Evolutionary conservation across 78 protist genomes (phyloP).

Genomic region (Dictyostelium firmibasis): DNA sequence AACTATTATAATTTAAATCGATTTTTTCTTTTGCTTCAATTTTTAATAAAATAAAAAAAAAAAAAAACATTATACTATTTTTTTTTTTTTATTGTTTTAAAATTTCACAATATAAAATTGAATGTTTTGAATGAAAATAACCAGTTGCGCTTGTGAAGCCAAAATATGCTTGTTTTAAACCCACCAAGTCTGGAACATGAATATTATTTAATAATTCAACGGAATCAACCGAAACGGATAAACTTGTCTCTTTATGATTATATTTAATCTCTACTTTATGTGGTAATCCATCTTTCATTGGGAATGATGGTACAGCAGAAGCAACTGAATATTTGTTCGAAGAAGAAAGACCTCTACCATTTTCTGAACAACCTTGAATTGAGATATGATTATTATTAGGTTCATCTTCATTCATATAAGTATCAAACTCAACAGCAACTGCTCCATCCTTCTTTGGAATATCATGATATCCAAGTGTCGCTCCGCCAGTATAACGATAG

Average conservation of each 20-base stretch:
- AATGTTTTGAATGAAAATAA: not conserved
- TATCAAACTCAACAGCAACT: slow-evolving; percentile 21
- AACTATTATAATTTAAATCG: no score
- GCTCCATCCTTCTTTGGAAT: not conserved
- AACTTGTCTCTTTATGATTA: no score
- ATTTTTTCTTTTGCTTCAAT: no score
- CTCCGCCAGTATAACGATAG: not conserved
- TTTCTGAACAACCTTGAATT: not conserved
- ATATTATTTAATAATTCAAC: not conserved
- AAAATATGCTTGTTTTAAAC: not conserved
- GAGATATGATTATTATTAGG: slow-evolving; percentile 1
- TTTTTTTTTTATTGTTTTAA: not conserved
- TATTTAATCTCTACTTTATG: not conserved
- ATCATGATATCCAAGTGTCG: not conserved
- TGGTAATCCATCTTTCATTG: not conserved
- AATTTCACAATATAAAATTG: not conserved
- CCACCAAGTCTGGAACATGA: not conserved
- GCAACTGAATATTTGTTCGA: not conserved
- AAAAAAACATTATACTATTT: no score
- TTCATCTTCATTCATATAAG: not conserved
- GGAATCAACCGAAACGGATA: not conserved
- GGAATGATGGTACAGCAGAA: not conserved
- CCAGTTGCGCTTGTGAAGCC: not conserved
- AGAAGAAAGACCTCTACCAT: not conserved
- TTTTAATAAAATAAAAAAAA: no score